phyloP scores from a whole-genome alignment of 1,284 basidiomycete genomes.

The Malassezia furfur region DNA sequence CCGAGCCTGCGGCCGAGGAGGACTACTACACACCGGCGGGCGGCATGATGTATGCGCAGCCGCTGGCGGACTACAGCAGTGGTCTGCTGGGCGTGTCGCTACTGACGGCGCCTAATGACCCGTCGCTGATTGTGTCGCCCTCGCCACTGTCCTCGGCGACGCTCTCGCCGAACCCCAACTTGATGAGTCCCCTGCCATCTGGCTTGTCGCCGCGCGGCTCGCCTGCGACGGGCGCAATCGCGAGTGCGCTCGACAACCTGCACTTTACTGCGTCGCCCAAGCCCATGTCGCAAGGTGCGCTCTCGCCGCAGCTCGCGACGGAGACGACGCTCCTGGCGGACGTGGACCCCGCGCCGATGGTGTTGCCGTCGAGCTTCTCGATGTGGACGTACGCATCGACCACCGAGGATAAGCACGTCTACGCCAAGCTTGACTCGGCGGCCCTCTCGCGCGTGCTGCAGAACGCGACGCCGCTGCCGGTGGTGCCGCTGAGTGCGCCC shows the following conservation, averaged over 20 bases:
- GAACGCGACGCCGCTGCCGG: slow-evolving; percentile 27
- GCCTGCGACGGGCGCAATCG: slow-evolving; percentile 33
- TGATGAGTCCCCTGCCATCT: slow-evolving; percentile 7
- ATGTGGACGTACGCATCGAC: slow-evolving; percentile 43
- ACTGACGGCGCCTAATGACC: background rate
- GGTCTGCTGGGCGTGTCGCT: slow-evolving; percentile 30
- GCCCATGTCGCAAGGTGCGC: slow-evolving; percentile 21
- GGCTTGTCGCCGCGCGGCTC: slow-evolving; percentile 22
- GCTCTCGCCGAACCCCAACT: slow-evolving; percentile 19
- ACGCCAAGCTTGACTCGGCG: slow-evolving; percentile 37
- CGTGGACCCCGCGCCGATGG: background rate
- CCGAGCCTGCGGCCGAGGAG: slow-evolving; percentile 42
- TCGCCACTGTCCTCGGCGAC: slow-evolving; percentile 34
- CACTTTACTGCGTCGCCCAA: slow-evolving; percentile 25
- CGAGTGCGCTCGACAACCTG: slow-evolving; percentile 35
- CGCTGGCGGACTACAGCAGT: slow-evolving; percentile 43
- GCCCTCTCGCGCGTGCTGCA: slow-evolving; percentile 32
- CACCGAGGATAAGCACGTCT: slow-evolving; percentile 41
- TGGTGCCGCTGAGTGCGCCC: slow-evolving; percentile 31
- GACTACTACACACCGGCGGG: slow-evolving; percentile 48
- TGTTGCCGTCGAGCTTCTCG: slow-evolving; percentile 43
- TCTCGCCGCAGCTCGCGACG: background rate
- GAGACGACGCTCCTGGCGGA: background rate
- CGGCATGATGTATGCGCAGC: slow-evolving; percentile 47
- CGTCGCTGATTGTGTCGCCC: slow-evolving; percentile 5